Percentiles rank a stretch among this genome's conserved stretches.
phyloP scores from a whole-genome alignment of 768 basidiomycete species.

The Kwoniella sp. region DNA sequence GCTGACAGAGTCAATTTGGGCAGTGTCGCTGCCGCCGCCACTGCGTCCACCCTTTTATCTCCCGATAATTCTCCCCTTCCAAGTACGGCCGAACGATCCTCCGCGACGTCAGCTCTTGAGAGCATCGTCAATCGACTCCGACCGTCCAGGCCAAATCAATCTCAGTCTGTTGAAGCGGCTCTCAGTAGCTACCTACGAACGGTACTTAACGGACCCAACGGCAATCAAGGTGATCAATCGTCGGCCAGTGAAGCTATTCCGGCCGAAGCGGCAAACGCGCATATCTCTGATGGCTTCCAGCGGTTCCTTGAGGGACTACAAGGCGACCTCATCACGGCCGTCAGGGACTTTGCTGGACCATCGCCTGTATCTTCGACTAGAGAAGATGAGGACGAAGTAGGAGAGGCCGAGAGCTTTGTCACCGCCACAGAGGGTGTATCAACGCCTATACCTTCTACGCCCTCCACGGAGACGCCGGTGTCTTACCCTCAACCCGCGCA shows the following conservation, averaged over 20 bases:
- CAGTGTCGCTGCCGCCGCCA: conserved; percentile 89
- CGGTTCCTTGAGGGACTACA: conserved; percentile 38
- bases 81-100: conserved; percentile 64
- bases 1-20: conserved; percentile 10
- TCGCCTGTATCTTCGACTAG: background rate
- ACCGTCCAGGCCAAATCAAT: conserved; percentile 20
- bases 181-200: conserved; percentile 59
- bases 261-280: background rate
- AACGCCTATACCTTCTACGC: conserved; percentile 3
- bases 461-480: background rate
- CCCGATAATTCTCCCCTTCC: conserved; percentile 54
- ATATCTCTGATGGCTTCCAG: conserved; percentile 31
- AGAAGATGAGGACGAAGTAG: conserved; percentile 4
- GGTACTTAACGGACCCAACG: conserved; percentile 40
- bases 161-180: conserved; percentile 36
- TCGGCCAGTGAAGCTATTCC: conserved; percentile 30
- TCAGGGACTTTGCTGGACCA: conserved; percentile 35
- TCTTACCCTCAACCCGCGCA: background rate
- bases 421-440: conserved; percentile 11
- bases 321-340: conserved; percentile 35
- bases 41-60: conserved; percentile 78
- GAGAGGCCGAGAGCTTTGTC: conserved; percentile 11
- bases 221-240: background rate
- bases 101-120: conserved; percentile 30
- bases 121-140: conserved; percentile 34